Evolutionary conservation across 805 yeast species (phyloP).

Genomic region (Candida insectorum): DNA sequence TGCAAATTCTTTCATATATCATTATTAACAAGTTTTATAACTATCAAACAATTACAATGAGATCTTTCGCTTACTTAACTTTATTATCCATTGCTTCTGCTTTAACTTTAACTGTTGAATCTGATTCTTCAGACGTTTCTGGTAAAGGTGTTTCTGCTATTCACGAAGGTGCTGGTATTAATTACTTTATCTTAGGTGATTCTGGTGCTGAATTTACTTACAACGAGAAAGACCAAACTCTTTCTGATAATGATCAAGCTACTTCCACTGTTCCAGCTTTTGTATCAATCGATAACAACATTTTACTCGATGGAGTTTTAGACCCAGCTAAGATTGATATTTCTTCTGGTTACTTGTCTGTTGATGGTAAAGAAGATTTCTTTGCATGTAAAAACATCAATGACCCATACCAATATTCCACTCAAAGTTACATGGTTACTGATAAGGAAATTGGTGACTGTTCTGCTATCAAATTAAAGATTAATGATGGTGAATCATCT

Average conservation of each 20-base stretch:
- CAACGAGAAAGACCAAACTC: conserved; percentile 10
- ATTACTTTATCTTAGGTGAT: conserved; percentile 33
- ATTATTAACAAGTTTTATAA: no score
- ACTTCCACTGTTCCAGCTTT: conserved; percentile 1
- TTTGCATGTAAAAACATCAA: conserved; percentile 24
- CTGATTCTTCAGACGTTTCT: conserved; percentile 19
- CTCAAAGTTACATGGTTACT: conserved; percentile 14
- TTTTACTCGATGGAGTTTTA: conserved; percentile 7
- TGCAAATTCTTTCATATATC: no score
- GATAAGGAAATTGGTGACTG: conserved; percentile 4
- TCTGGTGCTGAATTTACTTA: conserved; percentile 18
- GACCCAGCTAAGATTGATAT: conserved; percentile 3
- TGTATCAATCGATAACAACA: not conserved
- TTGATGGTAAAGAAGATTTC: conserved; percentile 17
- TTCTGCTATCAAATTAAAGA: conserved; percentile 8
- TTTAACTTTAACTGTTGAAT: conserved; percentile 19
- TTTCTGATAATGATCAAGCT: conserved; percentile 1
- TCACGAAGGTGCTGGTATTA: conserved; percentile 47
- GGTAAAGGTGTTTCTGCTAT: conserved; percentile 23
- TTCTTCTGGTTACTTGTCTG: conserved; percentile 15
- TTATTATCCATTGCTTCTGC: conserved; percentile 4
- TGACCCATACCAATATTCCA: conserved; percentile 27
- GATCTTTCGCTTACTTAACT: conserved; percentile 6
- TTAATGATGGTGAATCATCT: conserved; percentile 3
- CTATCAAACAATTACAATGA: no score